These are phyloP conservation scores for Tricharina praecox DNA, from an alignment of 495 filamentous ascomycete species.

Conservation along the genomic window DNA sequence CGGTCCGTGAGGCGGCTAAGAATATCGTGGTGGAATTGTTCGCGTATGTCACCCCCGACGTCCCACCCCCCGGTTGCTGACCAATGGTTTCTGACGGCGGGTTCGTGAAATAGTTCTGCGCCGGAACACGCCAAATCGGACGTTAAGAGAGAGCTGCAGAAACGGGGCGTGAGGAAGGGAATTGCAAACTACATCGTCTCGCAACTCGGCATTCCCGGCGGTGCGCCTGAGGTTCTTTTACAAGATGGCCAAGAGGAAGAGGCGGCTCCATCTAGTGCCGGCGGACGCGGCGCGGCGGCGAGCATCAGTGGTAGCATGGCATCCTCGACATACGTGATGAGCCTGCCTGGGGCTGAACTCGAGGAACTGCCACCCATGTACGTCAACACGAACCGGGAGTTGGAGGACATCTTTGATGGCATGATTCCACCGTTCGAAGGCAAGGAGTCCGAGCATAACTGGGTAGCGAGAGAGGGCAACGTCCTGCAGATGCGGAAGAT, in stretches of 20 bases:
- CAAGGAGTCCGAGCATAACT: slow-evolving; percentile 79
- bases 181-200: slow-evolving; percentile 64
- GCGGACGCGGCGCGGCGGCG: slow-evolving; percentile 5
- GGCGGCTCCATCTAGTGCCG: neutral
- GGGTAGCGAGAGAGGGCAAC: slow-evolving; percentile 67
- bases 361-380: slow-evolving; percentile 63
- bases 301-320: slow-evolving; percentile 32
- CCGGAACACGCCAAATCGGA: slow-evolving; percentile 73
- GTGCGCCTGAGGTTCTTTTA: slow-evolving; percentile 32
- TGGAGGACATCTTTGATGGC: slow-evolving; percentile 65
- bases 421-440: slow-evolving; percentile 78
- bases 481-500: slow-evolving; percentile 57
- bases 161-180: slow-evolving; percentile 62
- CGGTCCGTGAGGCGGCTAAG: slow-evolving; percentile 71
- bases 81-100: no score
- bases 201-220: slow-evolving; percentile 45
- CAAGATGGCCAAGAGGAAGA: slow-evolving; percentile 28
- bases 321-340: slow-evolving; percentile 31
- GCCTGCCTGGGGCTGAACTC: slow-evolving; percentile 38
- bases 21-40: slow-evolving; percentile 69
- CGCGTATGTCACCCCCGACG: slow-evolving; percentile 38
- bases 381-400: slow-evolving; percentile 60
- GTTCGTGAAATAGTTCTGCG: slow-evolving; percentile 40
- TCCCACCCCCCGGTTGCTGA: no score
- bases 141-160: slow-evolving; percentile 62